Conservation (phyloP, 2,329 filamentous ascomycete genomes). For the Aspergillus calidoustus region DNA sequence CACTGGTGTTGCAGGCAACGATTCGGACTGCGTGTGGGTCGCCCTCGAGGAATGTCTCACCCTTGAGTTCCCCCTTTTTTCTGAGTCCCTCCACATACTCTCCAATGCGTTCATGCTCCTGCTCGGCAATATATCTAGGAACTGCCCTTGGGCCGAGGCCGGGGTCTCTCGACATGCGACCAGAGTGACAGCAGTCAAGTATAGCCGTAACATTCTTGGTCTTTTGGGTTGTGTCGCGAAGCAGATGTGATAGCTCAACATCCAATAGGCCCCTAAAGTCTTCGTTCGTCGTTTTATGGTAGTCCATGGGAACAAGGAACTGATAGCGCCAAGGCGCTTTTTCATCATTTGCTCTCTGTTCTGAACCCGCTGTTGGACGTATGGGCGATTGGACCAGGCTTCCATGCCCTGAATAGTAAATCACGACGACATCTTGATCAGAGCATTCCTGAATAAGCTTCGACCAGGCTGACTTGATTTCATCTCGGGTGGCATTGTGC, state of each 20-base stretch:
- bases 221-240: slow-evolving; percentile 3
- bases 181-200: slow-evolving; percentile 7
- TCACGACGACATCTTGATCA: neutral
- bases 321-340: neutral
- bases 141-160: neutral
- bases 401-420: slow-evolving; percentile 14
- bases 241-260: slow-evolving; percentile 6
- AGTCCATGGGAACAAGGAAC: slow-evolving; percentile 11
- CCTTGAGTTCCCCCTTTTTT: neutral
- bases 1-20: neutral
- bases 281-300: neutral
- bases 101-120: neutral
- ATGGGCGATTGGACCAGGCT: neutral
- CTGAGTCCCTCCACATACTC: neutral
- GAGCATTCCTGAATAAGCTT: neutral
- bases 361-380: neutral
- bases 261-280: slow-evolving; percentile 9
- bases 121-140: neutral
- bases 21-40: slow-evolving; percentile 10
- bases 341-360: neutral
- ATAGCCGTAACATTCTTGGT: slow-evolving; percentile 8
- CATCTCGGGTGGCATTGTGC: slow-evolving; percentile 1
- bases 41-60: neutral
- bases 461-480: neutral
- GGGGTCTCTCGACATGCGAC: neutral